Conservation (phyloP, 331 rosid genomes). For the Acacia concinna region DNA sequence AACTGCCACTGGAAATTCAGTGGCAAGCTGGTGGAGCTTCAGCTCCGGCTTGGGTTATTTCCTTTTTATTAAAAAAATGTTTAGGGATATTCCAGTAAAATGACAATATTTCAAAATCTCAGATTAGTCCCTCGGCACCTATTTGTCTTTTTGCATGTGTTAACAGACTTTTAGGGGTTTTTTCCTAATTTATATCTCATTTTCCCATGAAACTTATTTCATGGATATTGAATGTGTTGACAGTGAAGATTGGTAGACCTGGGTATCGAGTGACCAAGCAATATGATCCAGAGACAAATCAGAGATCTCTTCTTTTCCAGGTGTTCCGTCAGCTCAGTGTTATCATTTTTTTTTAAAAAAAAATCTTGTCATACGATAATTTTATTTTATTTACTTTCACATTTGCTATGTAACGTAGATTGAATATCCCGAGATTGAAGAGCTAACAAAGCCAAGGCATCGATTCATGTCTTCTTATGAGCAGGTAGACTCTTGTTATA, state of each 20-base stretch:
- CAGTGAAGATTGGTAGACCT: conserved; percentile 97
- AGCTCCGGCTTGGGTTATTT: no score
- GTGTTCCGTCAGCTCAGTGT: conserved; percentile 30
- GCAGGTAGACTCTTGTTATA: conserved; percentile 55
- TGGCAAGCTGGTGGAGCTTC: no score
- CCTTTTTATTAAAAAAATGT: no score
- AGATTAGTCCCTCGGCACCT: no score
- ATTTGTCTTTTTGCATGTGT: no score
- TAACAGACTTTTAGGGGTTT: no score
- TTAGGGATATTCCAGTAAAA: no score
- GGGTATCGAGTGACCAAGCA: conserved; percentile 95
- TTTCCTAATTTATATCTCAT: no score
- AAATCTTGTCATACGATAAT: neutral
- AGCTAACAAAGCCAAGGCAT: conserved; percentile 85
- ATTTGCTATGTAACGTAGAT: conserved; percentile 48
- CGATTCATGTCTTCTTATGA: conserved; percentile 97
- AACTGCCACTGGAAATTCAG: no score
- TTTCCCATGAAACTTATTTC: neutral
- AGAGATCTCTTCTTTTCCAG: conserved; percentile 94
- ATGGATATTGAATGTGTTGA: conserved; percentile 18
- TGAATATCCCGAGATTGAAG: conserved; percentile 99
- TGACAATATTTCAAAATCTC: no score
- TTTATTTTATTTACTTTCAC: neutral
- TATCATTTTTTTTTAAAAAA: neutral
- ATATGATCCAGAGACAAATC: conserved; percentile 87